Evolutionary conservation across 2,329 filamentous ascomycete species (phyloP).

Genomic region (Fonsecaea pugnacius): DNA sequence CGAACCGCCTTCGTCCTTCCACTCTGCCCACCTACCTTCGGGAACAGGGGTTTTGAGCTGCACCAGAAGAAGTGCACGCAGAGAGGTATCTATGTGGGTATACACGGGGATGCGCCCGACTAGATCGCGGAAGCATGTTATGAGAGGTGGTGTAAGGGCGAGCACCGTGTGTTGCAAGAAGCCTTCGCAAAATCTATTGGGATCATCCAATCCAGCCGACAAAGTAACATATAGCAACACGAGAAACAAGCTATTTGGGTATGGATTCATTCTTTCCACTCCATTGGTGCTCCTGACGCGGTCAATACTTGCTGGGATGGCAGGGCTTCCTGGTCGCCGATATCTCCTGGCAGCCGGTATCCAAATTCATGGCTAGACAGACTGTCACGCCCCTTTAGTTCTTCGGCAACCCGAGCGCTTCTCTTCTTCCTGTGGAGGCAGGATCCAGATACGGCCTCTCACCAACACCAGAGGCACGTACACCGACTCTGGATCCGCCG

Average conservation of each 20-base stretch:
- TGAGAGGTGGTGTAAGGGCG: neutral
- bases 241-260: neutral
- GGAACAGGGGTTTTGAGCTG: neutral
- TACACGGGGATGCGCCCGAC: neutral
- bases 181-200: neutral
- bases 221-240: neutral
- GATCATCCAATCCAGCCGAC: neutral
- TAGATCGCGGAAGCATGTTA: neutral
- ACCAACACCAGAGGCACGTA: constrained; percentile 32
- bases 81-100: neutral
- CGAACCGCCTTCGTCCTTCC: neutral
- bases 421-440: constrained; percentile 36
- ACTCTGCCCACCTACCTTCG: neutral
- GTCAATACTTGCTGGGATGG: neutral
- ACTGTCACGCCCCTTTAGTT: neutral
- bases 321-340: neutral
- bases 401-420: constrained; percentile 35
- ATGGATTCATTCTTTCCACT: neutral
- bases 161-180: neutral
- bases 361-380: neutral
- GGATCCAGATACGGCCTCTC: constrained; percentile 34
- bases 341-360: neutral
- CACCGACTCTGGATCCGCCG: constrained; percentile 25
- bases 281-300: neutral
- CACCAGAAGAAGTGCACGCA: neutral